Evolutionary conservation across 179 eudicot species (phyloP), one percentile per base, ranked within the genome.

Genomic region (Beta lomatogona): DNA sequence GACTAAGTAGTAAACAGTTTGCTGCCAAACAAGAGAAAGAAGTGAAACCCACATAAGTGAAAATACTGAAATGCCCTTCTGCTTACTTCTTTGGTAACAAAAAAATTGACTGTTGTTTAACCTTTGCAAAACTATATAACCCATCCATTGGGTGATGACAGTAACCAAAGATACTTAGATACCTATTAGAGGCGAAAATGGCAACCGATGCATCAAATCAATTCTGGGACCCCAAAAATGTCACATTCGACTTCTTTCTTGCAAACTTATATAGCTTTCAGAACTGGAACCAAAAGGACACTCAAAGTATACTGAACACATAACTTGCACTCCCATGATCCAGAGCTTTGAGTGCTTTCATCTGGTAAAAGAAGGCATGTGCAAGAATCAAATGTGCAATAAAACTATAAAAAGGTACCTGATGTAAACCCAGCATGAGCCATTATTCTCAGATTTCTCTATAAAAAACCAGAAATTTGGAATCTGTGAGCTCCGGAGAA

Each of bases 181-280:
- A 57, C 66, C 66, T 55, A 58, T 18, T 15, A 46, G 4, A 21
- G 58, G 54, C 45, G 48, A 80, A 15, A 60, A 12, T 31, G 25
- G 48, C 45, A 74, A 80, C 55, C 3, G 50, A 53, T 53, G 73
- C 72, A 54, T 48, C 83, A 65, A 15, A 74, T 81, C 52, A 73
- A 65, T 31, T 78, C 12, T 53, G 78, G 73, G 64, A 18, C 78
- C 75, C 48, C 55, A 14, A 21, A 21, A 63, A 54, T 75, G 73
- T 53, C 75, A 81, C 28, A 25, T 31, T 75, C 78, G 52, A 65
- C 58, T 66, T 53, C 74, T 36, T 75, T 75, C 22, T 3, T 6
- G 63, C 66, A 80, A 18, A 53, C 21, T 21, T n/a, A 9, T 81
- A 28, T 16, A 6, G 58, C 72, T 72, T 55, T 76, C 48, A 46